Conservation (phyloP, 2,329 filamentous ascomycete species). For the Dryadomyces quercus-mongolicae region DNA sequence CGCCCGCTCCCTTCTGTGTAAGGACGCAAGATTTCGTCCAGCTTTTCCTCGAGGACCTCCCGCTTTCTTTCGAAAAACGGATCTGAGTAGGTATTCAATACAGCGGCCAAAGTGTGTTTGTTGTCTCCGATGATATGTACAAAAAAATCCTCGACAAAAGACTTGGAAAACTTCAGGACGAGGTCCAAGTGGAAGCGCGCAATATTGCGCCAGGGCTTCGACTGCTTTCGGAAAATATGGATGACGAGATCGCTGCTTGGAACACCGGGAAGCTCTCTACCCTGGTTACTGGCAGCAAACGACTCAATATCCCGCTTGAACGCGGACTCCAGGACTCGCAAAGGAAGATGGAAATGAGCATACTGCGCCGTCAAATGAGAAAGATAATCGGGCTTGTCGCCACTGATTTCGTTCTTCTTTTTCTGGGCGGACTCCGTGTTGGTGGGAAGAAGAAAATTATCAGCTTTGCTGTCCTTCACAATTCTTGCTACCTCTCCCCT, state of each 20-base stretch:
- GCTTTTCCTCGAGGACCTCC: slow-evolving; percentile 18
- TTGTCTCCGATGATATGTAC: slow-evolving; percentile 16
- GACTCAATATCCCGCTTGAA: slow-evolving; percentile 18
- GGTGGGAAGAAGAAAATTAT: too few species aligned
- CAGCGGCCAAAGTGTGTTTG: slow-evolving; percentile 10
- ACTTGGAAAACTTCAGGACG: slow-evolving; percentile 17
- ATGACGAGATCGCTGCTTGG: slow-evolving; percentile 24
- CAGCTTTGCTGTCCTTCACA: neutral
- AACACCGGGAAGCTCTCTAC: slow-evolving; percentile 26
- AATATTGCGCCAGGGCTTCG: slow-evolving; percentile 25
- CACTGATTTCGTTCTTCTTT: neutral
- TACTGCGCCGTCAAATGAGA: slow-evolving; percentile 18
- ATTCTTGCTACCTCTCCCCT: neutral
- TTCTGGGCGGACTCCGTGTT: too few species aligned
- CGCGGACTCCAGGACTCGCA: slow-evolving; percentile 3
- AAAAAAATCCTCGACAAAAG: slow-evolving; percentile 25
- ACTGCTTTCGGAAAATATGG: slow-evolving; percentile 26
- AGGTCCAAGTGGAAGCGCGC: slow-evolving; percentile 22
- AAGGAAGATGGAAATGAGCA: slow-evolving; percentile 15
- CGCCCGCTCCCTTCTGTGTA: slow-evolving; percentile 21
- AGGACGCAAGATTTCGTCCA: slow-evolving; percentile 26
- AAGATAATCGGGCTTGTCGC: slow-evolving; percentile 15
- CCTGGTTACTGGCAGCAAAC: slow-evolving; percentile 24
- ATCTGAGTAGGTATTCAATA: slow-evolving; percentile 14
- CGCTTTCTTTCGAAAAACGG: slow-evolving; percentile 16